Evolutionary conservation across 2,329 filamentous ascomycete genomes (phyloP), one percentile per base, ranked within the genome.

Genomic region (Elsinoe australis): DNA sequence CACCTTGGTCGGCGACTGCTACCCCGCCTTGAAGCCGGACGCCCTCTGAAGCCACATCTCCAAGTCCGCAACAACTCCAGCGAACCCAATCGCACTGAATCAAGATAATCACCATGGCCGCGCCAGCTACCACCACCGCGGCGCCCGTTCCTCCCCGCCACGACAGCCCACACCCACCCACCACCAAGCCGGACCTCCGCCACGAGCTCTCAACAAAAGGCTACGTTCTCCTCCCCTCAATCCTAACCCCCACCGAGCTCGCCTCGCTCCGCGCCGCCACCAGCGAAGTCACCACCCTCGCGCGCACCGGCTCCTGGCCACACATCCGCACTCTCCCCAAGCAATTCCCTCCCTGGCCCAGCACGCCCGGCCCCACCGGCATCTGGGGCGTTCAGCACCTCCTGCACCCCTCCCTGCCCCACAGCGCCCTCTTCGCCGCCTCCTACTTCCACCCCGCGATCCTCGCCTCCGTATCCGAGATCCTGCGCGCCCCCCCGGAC

Each of bases 351-450:
- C 88, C 88, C 0, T 94, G 87, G 87, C 71, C 71, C n/a, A 70
- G 72, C 42, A 56, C 61, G 12, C 54, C 53, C 14, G 68, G 73
- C 1, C 69, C 71, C 0, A 66, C 70, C 45, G 86, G 86, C 15
- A 94, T 94, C 64, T 94, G 87, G 88, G 87, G 87, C 54, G 83
- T 94, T 2, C 87, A 94, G 71, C 85, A 89, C 64, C 74, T 94
- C 4, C 72, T 94, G 58, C 82, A 89, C 64, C 87, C 87, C 0
- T 70, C 73, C 1, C 77, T 90, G 56, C 75, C 79, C 0, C 74
- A 76, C 47, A 72, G 77, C 51, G 64, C 71, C 2, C 62, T 72
- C 2, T 94, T 89, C 65, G 75, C 80, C 4, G 63, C 70, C 44
- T 71, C 76, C 49, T 94, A 95, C 67, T 94, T 94, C 62, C 78